Evolutionary conservation across 2,329 filamentous ascomycete genomes (phyloP).

Genomic region (Penicillium sp.): DNA sequence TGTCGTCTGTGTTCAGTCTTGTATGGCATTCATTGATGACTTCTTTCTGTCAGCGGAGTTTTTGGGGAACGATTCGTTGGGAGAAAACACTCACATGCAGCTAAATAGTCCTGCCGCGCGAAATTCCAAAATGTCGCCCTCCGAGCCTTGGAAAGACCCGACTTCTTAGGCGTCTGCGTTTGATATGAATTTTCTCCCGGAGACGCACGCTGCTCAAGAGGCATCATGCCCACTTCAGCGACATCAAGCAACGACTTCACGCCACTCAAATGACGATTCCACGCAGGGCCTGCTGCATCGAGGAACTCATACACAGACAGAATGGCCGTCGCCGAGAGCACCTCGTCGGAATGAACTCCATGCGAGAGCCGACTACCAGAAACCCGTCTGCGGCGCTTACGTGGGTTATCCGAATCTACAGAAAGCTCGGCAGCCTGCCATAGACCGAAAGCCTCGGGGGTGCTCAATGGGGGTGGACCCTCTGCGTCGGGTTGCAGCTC

Average conservation of each 20-base stretch:
- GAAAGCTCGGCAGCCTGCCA: constrained; percentile 38
- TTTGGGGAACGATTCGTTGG: not conserved
- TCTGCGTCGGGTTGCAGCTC: constrained; percentile 42
- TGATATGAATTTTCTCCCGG: constrained; percentile 41
- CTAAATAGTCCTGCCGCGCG: constrained; percentile 64
- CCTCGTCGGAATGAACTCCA: constrained; percentile 53
- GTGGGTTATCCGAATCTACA: constrained; percentile 42
- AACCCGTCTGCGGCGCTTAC: constrained; percentile 42
- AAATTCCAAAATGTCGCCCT: constrained; percentile 67
- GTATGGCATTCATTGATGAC: constrained; percentile 60
- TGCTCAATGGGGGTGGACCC: constrained; percentile 36
- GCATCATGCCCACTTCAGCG: constrained; percentile 44
- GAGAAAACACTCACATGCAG: constrained; percentile 52
- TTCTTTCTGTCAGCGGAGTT: constrained; percentile 16
- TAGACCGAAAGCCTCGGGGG: constrained; percentile 38
- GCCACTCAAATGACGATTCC: constrained; percentile 64
- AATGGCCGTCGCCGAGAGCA: constrained; percentile 65
- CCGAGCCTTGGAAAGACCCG: constrained; percentile 55
- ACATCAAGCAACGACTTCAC: constrained; percentile 62
- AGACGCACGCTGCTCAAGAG: constrained; percentile 41
- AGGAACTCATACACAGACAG: constrained; percentile 67
- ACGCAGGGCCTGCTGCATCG: constrained; percentile 63
- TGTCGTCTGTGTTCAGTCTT: constrained; percentile 61
- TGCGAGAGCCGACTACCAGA: constrained; percentile 48
- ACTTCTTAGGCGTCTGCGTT: constrained; percentile 31